Evolutionary conservation across 2,329 filamentous ascomycete genomes (phyloP).

Genomic region (Myrmaecium sp.): DNA sequence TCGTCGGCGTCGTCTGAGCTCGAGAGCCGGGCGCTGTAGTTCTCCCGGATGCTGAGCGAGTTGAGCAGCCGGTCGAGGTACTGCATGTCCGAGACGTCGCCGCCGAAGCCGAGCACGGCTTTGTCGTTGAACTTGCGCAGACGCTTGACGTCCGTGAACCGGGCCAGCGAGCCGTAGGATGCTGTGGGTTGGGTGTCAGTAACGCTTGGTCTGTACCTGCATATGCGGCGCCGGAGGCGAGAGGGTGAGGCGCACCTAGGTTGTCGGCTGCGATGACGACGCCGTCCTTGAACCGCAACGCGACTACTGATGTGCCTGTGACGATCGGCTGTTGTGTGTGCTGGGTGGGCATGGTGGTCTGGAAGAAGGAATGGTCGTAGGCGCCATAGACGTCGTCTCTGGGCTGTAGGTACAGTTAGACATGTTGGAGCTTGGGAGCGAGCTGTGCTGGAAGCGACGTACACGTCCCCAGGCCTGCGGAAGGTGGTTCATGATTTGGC

Average conservation of each 20-base stretch:
- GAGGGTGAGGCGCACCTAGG: constrained; percentile 44
- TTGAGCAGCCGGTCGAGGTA: constrained; percentile 85
- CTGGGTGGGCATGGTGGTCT: constrained; percentile 53
- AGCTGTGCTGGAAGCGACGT: constrained; percentile 14
- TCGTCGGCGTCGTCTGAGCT: constrained; percentile 17
- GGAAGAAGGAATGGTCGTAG: constrained; percentile 78
- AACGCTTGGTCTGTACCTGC: not conserved
- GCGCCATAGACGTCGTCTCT: constrained; percentile 92
- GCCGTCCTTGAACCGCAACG: constrained; percentile 88
- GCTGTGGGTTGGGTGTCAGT: constrained; percentile 34
- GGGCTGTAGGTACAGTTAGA: constrained; percentile 40
- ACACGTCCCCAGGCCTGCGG: constrained; percentile 51
- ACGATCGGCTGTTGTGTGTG: constrained; percentile 89
- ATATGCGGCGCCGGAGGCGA: no score
- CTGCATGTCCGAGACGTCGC: constrained; percentile 98
- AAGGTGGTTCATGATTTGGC: constrained; percentile 45
- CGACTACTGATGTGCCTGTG: constrained; percentile 89
- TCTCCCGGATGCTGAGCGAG: constrained; percentile 74
- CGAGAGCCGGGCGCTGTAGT: constrained; percentile 41
- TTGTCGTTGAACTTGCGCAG: constrained; percentile 74
- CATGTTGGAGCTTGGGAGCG: constrained; percentile 10
- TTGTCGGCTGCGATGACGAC: constrained; percentile 97
- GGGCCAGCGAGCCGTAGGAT: constrained; percentile 87
- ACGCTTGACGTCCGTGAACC: constrained; percentile 93
- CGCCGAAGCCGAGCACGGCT: constrained; percentile 81